Evolutionary conservation across 257 asterid species (phyloP), one percentile per base, ranked within the genome.

Genomic region (Handroanthus guayacan): DNA sequence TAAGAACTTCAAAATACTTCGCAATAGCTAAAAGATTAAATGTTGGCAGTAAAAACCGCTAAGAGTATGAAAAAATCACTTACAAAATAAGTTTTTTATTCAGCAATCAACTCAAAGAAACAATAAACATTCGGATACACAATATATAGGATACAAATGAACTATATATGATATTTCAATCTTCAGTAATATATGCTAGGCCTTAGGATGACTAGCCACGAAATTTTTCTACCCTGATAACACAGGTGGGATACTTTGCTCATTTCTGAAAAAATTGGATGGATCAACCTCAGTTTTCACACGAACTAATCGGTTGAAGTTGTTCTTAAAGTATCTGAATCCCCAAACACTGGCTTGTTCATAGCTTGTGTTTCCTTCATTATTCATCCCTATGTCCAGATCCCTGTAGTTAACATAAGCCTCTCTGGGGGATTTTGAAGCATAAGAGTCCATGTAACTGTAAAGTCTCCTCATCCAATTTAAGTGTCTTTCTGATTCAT

Each of bases 321-420:
- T 78, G 5, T 41, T 70, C 69, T 69, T 74, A 31, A 74, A 85
- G 62, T 85, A 85, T 14, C 75, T 74, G 4, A 66, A 31, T 0
- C 86, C 88, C 78, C 78, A 84, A 64, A 65, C 74, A 12, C 77
- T 75, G 0, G 82, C 84, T 6, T 79, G 72, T 1, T 8, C 25
- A 2, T 78, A 81, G 6, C 82, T 79, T 0, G 80, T 75, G 8
- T 57, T 73, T 10, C 84, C 82, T 12, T 37, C n/a, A 1, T 74
- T 73, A 43, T 66, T 66, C 50, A 58, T 76, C 5, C 89, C 89
- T 0, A 85, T 16, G 14, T 85, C 89, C 6, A 85, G 86, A 77
- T 85, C 86, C 25, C 80, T 65, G 54, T 82, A 85, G 5, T 80
- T 80, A n/a, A 80, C 11, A 10, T 79, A 79, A 8, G 86, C 86